Evolutionary conservation across 2,329 filamentous ascomycete genomes (phyloP), one percentile per base, ranked within the genome.

Genomic region (Metarhizium anisopliae): DNA sequence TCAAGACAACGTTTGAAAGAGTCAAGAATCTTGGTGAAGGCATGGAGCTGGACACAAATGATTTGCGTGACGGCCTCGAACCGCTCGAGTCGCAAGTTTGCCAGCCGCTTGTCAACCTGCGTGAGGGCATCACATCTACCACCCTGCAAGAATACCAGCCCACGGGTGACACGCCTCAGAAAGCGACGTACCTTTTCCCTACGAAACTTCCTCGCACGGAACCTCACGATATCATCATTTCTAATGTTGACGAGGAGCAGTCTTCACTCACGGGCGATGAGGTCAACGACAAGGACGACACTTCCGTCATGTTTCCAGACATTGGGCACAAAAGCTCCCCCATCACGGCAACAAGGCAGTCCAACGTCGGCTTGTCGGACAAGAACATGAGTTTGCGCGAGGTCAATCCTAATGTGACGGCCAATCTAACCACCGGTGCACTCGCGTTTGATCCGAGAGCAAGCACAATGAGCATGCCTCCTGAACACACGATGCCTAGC

Each of bases 111-210:
- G 73, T 77, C 30, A 79, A 84, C 50, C 82, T 99, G 30, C 84
- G 90, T 7, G 77, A 84, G 18, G 80, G 83, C n/a, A 82, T 96
- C 50, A 73, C 79, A 16, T 74, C 71, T 50, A 84, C 85, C 1
- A 71, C 77, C 4, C 77, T 97, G 53, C 79, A 84, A 54, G 91
- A 96, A 67, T 97, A 97, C 69, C 77, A 83, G 42, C 82, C 89
- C 0, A 97, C 94, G 0, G 93, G 94, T 53, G 79, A 87, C 50
- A 97, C 94, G 1, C 94, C 94, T 0, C 83, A 88, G 66, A 94
- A 92, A 72, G 75, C 79, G 35, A 78, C 84, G 53, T 99, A 97
- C 70, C 78, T 83, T n/a, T 96, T 90, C 65, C 89, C 90, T 0
- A 87, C 82, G 1, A 76, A 80, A 2, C 77, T 99, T 1, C 94